Evolutionary conservation across 2,329 filamentous ascomycete species (phyloP).

Genomic region (Neofusicoccum parvum): DNA sequence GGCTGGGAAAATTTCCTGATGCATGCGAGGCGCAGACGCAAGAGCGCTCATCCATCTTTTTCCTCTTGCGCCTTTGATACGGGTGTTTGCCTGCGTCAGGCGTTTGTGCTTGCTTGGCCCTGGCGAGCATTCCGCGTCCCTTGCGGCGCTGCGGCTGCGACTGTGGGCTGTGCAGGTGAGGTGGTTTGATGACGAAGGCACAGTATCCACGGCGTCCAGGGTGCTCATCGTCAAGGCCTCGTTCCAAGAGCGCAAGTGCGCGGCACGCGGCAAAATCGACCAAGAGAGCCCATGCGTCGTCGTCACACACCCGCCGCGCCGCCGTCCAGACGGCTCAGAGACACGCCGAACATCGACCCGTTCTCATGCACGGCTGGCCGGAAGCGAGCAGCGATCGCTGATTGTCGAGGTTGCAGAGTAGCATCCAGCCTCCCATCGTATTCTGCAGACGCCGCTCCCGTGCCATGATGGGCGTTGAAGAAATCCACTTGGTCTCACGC

Average conservation of each 20-base stretch:
- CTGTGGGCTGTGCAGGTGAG: neutral
- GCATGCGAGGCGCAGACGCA: neutral
- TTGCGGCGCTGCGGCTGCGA: neutral
- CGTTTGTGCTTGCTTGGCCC: neutral
- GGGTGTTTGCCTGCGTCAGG: neutral
- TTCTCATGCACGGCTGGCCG: neutral
- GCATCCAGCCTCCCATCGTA: neutral
- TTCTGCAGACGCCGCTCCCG: neutral
- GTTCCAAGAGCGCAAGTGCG: neutral
- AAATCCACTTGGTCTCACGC: neutral
- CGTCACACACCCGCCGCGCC: neutral
- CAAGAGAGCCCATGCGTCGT: constrained; percentile 2
- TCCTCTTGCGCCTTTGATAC: too few species aligned
- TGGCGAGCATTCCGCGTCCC: neutral
- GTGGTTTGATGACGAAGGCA: constrained; percentile 12
- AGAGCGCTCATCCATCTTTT: too few species aligned
- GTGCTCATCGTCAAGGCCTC: neutral
- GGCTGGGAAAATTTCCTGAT: neutral
- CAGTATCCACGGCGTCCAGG: neutral
- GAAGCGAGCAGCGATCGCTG: neutral
- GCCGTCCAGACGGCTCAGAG: too few species aligned
- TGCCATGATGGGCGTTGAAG: constrained; percentile 12
- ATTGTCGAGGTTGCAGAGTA: neutral
- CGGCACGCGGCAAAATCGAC: neutral
- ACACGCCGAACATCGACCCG: neutral